These are phyloP conservation scores for Hirschfeldia incana DNA, from an alignment of 345 rosid genomes.

Conservation along the genomic window DNA sequence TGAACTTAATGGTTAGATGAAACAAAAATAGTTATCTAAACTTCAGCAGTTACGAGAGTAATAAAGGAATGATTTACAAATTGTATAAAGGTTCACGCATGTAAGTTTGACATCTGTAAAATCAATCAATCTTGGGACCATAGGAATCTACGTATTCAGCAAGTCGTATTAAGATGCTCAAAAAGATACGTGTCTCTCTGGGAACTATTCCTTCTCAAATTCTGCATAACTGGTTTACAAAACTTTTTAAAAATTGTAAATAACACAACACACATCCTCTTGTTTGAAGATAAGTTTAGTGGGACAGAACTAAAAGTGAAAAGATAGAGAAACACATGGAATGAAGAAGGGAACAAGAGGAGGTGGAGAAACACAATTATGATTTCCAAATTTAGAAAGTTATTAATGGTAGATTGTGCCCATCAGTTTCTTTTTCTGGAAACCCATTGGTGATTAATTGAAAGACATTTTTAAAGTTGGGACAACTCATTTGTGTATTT, in stretches of 20 bases:
- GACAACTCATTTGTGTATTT: not conserved
- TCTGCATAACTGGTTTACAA: not conserved
- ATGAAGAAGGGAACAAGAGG: slow-evolving; percentile 10
- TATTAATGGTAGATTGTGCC: slow-evolving; percentile 16
- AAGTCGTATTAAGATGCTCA: slow-evolving; percentile 1
- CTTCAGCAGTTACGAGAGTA: not conserved
- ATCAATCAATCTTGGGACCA: slow-evolving; percentile 22
- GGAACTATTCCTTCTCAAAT: slow-evolving; percentile 16
- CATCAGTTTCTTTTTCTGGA: slow-evolving; percentile 3
- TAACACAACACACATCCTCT: not conserved
- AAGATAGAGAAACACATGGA: slow-evolving; percentile 28
- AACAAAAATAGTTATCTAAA: not conserved
- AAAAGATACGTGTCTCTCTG: slow-evolving; percentile 1
- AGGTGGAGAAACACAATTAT: slow-evolving; percentile 15
- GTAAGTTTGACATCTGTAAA: slow-evolving; percentile 7
- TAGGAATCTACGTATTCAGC: not conserved
- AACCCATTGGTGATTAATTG: not conserved
- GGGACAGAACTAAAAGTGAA: slow-evolving; percentile 21
- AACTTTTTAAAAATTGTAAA: not conserved
- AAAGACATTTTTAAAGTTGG: not conserved
- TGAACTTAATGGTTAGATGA: not conserved
- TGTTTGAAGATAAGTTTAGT: slow-evolving; percentile 20
- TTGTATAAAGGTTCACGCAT: not conserved
- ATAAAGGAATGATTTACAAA: slow-evolving; percentile 2
- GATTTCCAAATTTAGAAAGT: not conserved